Base-by-base conservation (phyloP, 352 stramenopile genomes). In the Phytophthora rubi region DNA sequence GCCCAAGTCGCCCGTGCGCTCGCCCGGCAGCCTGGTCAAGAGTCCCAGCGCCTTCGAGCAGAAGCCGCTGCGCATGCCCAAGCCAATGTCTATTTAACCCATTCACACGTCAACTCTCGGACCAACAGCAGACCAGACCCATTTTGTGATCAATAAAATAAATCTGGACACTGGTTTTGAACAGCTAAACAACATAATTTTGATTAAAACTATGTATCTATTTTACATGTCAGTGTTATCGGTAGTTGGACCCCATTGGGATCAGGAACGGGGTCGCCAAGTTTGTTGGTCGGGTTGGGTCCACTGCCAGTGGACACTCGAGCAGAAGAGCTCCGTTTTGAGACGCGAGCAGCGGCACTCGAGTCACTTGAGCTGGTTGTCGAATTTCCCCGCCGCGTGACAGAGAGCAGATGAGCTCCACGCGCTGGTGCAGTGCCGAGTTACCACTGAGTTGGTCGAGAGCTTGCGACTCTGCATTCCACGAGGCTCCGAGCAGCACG, bases 11-110 rank as follows among this genome's bases (percentile, higher is more conserved):
- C 52, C 71, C 26, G 21, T 13, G 15, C 33, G 37, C 6, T 72
- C 69, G 44, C 69, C 74, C 47, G 52, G n/a, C 37, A 65, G 55
- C 60, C 42, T 65, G 16, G 60, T 81, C 35, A 81, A 81, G 55
- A 90, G 82, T 60, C 82, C 82, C 28, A 73, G 82, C 60, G 65
- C 66, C 21, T 80, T 74, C 45, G 82, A 86, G 56, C 82, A 90
- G 69, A 90, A 90, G 66, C 76, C 82, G 30, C 79, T 91, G 47
- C 52, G 70, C 12, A 91, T 89, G 83, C 83, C 83, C 61, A 91
- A 91, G 70, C 81, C 81, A 49, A 88, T 90, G 79, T 75, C 62
- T 56, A 86, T 88, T 70, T 89, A 84, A 74, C 28, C 28, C 28
- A 30, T 30, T 30, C 28, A 30, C 28, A 30, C 28, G 28, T 30